Conservation (phyloP, 75 land plant species). For the Pinus tabuliformis region DNA sequence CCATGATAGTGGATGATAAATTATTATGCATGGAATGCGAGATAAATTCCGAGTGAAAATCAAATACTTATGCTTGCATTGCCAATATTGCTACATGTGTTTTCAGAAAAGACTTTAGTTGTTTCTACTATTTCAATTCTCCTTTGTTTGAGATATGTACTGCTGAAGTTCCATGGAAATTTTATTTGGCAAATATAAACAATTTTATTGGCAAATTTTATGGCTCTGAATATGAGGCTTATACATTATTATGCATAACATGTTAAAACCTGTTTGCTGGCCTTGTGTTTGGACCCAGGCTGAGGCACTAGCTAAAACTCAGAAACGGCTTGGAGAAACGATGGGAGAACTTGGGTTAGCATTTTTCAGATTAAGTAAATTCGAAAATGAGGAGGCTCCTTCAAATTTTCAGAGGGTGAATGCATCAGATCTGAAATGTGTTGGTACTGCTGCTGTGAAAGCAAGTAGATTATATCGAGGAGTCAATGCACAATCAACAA, state of each 20-base stretch:
- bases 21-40: neutral
- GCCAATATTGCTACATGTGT: too few relatives aligned
- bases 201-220: neutral
- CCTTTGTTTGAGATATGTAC: too few relatives aligned
- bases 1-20: neutral
- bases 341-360: constrained; percentile 34
- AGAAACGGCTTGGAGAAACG: constrained; percentile 32
- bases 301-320: constrained; percentile 26
- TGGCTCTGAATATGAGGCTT: neutral
- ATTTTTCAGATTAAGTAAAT: constrained; percentile 19
- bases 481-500: constrained; percentile 25
- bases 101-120: too few relatives aligned
- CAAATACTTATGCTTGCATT: neutral
- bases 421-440: constrained; percentile 19
- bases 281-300: constrained; percentile 13
- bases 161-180: too few relatives aligned
- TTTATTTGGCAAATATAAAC: too few relatives aligned
- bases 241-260: neutral
- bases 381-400: constrained; percentile 15
- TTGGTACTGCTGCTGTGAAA: constrained; percentile 35
- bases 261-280: constrained; percentile 4
- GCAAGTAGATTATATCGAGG: constrained; percentile 22
- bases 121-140: too few relatives aligned
- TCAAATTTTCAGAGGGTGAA: constrained; percentile 16
- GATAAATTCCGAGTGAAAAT: neutral